Base-by-base conservation (phyloP, 768 basidiomycete genomes). In the Boletus sp. region DNA sequence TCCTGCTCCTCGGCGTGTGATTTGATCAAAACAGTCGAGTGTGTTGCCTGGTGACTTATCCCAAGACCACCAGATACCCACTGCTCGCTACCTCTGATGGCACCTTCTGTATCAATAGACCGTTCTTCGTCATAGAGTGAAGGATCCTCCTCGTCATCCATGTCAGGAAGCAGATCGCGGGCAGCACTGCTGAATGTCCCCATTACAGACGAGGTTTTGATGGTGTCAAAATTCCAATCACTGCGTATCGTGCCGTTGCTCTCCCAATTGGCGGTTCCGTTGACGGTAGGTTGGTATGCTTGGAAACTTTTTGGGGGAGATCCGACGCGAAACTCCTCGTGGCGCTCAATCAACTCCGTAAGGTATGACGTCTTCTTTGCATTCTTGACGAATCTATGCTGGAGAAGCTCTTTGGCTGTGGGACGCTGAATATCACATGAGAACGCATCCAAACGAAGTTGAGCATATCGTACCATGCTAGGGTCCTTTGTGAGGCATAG, bases 211-310 rank as follows among this genome's bases (percentile, higher is more conserved):
- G 82, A 76, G 5, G 88, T 80, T 57, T 79, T 86, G 63, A 94
- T 77, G 2, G 92, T 95, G 64, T 94, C 94, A 69, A 98, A 98
- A 70, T 90, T 92, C 97, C 96, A 98, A 60, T 94, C 94, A 67
- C 90, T 94, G 67, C 84, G 83, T 73, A 96, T 80, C 2, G 94
- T 92, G 45, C 81, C 84, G 58, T 82, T 84, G 48, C 70, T 73
- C 62, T 91, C 90, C 90, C 89, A 92, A 46, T 80, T 77, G 47
- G 77, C 71, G 50, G 78, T 84, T 59, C 80, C 83, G 58, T 80
- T 77, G 50, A 85, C 70, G 5, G 87, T 80, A 11, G 85, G 77
- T 60, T 84, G 82, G 66, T 80, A 80, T 57, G 76, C 73, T 64
- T 82, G 83, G 37, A 75, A 68, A 40, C 80, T 78, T 66, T 84